Conservation (phyloP, 257 asterid genomes). For the Solanum pinnatisectum region DNA sequence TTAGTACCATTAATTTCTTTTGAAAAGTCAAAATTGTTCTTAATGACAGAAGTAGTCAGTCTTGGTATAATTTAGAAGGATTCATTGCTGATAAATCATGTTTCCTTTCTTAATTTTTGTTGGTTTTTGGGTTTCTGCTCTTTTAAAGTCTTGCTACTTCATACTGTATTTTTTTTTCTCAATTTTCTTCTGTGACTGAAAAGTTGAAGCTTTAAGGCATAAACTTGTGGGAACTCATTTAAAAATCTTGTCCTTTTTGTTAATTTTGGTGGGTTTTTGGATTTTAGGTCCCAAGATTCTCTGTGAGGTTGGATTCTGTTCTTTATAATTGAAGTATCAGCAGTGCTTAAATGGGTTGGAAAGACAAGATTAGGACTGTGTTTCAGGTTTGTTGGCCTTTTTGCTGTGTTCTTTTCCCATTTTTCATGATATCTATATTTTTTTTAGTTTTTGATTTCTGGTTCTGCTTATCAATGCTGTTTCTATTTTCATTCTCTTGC, state of each 20-base stretch:
- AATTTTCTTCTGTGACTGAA: not conserved
- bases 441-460: not conserved
- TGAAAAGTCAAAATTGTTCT: not conserved
- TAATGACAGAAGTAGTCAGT: not conserved
- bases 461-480: not conserved
- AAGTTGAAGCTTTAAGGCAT: not conserved
- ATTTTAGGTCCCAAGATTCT: not conserved
- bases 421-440: not conserved
- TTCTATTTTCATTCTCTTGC: not conserved
- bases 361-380: conserved; percentile 30
- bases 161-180: not conserved
- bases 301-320: not conserved
- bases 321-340: not conserved
- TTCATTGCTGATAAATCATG: not conserved
- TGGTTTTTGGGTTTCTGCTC: not conserved
- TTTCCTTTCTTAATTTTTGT: not conserved
- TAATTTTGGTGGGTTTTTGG: not conserved
- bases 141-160: not conserved
- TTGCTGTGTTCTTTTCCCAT: not conserved
- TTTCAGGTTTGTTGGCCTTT: conserved; percentile 47
- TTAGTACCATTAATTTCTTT: not conserved
- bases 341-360: conserved; percentile 40
- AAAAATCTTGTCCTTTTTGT: not conserved
- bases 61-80: not conserved
- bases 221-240: not conserved